Evolutionary conservation across 805 yeast genomes (phyloP).

Genomic region (Limtongia smithiae): DNA sequence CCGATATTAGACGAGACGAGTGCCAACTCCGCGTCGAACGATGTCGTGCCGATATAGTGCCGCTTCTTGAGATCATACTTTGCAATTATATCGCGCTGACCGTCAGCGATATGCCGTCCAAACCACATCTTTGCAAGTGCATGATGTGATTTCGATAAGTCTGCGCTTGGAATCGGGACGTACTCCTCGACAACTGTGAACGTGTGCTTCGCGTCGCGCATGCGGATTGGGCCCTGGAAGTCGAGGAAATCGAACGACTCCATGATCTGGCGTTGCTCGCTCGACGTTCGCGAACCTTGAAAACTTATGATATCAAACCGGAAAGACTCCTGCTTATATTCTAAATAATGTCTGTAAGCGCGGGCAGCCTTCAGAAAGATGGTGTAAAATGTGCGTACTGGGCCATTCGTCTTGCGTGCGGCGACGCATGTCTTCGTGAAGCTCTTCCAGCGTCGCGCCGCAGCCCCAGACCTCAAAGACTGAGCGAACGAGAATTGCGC

Average conservation of each 20-base stretch:
- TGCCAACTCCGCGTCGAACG: slow-evolving; percentile 92
- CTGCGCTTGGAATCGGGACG: slow-evolving; percentile 33
- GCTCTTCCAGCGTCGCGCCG: slow-evolving; percentile 52
- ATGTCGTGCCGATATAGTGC: slow-evolving; percentile 90
- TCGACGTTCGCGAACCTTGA: slow-evolving; percentile 58
- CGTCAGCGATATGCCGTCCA: slow-evolving; percentile 70
- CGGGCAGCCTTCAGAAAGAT: slow-evolving; percentile 13
- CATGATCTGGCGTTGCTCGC: slow-evolving; percentile 56
- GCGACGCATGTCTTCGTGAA: slow-evolving; percentile 52
- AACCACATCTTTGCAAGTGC: slow-evolving; percentile 58
- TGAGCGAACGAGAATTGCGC: slow-evolving; percentile 69
- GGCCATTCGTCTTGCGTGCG: slow-evolving; percentile 26
- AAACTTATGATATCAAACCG: slow-evolving; percentile 79
- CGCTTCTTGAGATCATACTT: slow-evolving; percentile 76
- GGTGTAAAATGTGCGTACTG: slow-evolving; percentile 22
- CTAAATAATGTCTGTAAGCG: background rate
- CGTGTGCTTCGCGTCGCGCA: slow-evolving; percentile 70
- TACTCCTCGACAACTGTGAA: slow-evolving; percentile 78
- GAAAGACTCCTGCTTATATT: slow-evolving; percentile 52
- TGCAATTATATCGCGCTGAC: slow-evolving; percentile 65
- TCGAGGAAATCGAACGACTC: slow-evolving; percentile 68
- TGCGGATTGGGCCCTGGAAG: slow-evolving; percentile 70
- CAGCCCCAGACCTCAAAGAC: slow-evolving; percentile 84
- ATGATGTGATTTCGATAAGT: slow-evolving; percentile 31
- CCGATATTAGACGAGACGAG: slow-evolving; percentile 84